Conservation (phyloP, 2,329 filamentous ascomycete species). For the Fusarium duplospermum region DNA sequence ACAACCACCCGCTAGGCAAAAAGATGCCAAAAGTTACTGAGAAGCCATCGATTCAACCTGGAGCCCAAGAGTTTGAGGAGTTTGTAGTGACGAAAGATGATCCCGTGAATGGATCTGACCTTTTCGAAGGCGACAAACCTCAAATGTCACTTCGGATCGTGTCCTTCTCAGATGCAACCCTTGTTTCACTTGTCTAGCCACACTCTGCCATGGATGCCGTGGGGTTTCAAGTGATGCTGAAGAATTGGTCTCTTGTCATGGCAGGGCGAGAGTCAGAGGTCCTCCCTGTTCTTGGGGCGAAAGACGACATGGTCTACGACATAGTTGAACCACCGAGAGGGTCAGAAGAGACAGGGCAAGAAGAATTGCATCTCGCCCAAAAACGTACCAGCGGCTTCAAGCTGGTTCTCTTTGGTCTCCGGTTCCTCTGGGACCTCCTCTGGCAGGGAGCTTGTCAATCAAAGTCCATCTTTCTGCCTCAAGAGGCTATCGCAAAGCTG, state of each 20-base stretch:
- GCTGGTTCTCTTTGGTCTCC: conserved; percentile 48
- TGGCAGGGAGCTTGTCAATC: conserved; percentile 48
- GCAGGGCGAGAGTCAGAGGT: conserved; percentile 56
- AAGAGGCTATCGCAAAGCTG: conserved; percentile 43
- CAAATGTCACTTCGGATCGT: conserved; percentile 61
- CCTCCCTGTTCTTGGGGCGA: conserved; percentile 47
- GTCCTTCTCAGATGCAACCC: conserved; percentile 61
- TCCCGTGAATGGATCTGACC: conserved; percentile 51
- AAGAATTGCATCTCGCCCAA: conserved; percentile 17
- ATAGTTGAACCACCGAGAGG: not conserved
- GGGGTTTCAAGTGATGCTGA: conserved; percentile 55
- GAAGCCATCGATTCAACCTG: conserved; percentile 27
- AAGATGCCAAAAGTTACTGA: conserved; percentile 48
- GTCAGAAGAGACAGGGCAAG: not conserved
- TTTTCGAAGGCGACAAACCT: conserved; percentile 55
- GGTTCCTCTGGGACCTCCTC: conserved; percentile 49
- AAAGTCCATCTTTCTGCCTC: conserved; percentile 55
- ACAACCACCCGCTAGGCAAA: conserved; percentile 54
- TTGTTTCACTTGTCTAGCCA: conserved; percentile 59
- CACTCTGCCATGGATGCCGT: conserved; percentile 62
- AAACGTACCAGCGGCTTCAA: conserved; percentile 43
- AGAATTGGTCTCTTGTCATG: conserved; percentile 59
- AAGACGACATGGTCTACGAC: conserved; percentile 48
- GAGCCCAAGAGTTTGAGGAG: conserved; percentile 25
- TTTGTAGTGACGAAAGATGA: conserved; percentile 26